Conservation (phyloP, 768 basidiomycete genomes). For the Boletus subparvulus region DNA sequence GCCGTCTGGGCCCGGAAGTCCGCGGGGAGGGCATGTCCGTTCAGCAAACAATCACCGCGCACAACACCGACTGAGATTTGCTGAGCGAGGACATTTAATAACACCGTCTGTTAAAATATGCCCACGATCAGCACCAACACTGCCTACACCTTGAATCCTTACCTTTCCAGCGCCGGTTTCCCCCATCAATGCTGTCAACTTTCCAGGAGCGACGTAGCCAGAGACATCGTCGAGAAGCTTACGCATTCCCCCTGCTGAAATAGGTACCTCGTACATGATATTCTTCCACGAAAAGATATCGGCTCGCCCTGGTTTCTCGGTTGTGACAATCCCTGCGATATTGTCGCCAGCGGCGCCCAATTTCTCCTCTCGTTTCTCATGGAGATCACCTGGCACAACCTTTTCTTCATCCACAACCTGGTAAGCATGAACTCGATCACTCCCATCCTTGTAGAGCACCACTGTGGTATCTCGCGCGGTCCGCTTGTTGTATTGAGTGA, state of each 20-base stretch:
- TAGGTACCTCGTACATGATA: constrained; percentile 62
- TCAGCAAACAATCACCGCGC: constrained; percentile 52
- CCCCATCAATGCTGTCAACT: constrained; percentile 53
- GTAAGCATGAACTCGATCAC: background rate
- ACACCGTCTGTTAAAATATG: constrained; percentile 45
- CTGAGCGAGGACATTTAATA: constrained; percentile 56
- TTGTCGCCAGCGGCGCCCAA: background rate
- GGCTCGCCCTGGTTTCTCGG: constrained; percentile 27
- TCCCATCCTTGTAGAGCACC: constrained; percentile 21
- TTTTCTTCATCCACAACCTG: constrained; percentile 21
- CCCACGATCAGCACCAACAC: background rate
- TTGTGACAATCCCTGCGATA: background rate
- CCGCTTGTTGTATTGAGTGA: constrained; percentile 34
- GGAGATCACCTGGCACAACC: background rate
- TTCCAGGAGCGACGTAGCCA: constrained; percentile 52
- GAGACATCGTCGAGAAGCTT: constrained; percentile 45
- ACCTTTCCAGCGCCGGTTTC: constrained; percentile 36
- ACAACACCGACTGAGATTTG: constrained; percentile 48
- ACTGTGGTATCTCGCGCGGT: constrained; percentile 33
- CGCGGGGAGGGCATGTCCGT: constrained; percentile 49
- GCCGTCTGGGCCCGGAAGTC: constrained; percentile 65
- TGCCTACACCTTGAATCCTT: background rate
- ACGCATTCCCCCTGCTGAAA: constrained; percentile 36
- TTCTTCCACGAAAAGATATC: constrained; percentile 79
- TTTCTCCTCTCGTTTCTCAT: background rate